phyloP scores from a whole-genome alignment of 257 asterid genomes.

The Petunia secreta region DNA sequence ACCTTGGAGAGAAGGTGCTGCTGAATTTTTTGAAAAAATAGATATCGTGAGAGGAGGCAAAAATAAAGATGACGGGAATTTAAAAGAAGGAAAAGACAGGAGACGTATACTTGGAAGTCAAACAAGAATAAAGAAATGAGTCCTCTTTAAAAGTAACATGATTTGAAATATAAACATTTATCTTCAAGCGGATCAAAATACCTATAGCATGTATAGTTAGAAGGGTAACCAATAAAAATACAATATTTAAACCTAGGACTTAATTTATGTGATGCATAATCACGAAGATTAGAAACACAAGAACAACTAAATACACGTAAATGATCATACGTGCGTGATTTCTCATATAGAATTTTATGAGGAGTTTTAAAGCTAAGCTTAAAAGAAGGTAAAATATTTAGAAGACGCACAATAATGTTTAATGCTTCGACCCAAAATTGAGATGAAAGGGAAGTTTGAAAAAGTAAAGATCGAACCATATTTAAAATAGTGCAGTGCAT shows the following conservation, averaged over 20 bases:
- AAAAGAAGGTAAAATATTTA: slow-evolving; percentile 4
- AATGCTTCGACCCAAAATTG: not conserved
- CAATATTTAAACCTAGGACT: not conserved
- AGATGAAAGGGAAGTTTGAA: too few species aligned
- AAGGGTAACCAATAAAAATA: not conserved
- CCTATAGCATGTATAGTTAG: not conserved
- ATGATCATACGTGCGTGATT: not conserved
- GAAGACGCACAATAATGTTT: not conserved
- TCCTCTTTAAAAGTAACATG: slow-evolving; percentile 4
- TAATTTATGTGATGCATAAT: not conserved
- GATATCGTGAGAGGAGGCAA: not conserved
- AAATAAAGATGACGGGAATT: not conserved
- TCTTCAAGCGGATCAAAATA: not conserved
- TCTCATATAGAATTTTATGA: not conserved
- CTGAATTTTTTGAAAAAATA: not conserved
- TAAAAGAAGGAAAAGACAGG: not conserved
- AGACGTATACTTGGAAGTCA: not conserved
- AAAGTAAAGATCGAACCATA: too few species aligned
- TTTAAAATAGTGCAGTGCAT: too few species aligned
- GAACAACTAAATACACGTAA: slow-evolving; percentile 20
- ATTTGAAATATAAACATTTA: not conserved
- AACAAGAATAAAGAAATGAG: not conserved
- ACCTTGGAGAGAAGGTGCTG: too few species aligned
- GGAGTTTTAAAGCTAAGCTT: not conserved
- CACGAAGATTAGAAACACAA: not conserved